phyloP scores from a whole-genome alignment of 257 asterid species.

The Jasminum sambac region DNA sequence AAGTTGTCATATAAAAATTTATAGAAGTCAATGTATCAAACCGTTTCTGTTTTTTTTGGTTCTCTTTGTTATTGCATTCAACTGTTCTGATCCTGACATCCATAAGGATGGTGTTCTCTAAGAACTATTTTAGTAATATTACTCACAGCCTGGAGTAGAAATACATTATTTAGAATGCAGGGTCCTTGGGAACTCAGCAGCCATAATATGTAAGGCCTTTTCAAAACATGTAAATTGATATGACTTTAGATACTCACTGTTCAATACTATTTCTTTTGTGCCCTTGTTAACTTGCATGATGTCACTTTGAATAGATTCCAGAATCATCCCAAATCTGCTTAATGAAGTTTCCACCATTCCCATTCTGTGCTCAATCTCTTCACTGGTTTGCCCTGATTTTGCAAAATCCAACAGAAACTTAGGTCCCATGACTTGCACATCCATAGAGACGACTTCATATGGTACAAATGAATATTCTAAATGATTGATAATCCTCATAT shows the following conservation, averaged over 20 bases:
- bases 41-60: background rate
- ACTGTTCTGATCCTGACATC: background rate
- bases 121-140: conserved; percentile 15
- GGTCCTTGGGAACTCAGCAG: conserved; percentile 19
- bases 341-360: conserved; percentile 82
- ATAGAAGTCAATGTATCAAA: conserved; percentile 5
- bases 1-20: background rate
- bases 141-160: conserved; percentile 14
- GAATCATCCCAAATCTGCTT: conserved; percentile 71
- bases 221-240: conserved; percentile 9
- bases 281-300: conserved; percentile 85
- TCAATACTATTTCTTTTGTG: conserved; percentile 69
- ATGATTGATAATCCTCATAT: background rate
- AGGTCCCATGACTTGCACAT: conserved; percentile 17
- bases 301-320: conserved; percentile 90
- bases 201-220: conserved; percentile 17
- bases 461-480: conserved; percentile 6
- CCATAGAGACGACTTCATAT: conserved; percentile 15
- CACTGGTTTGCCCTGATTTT: conserved; percentile 64
- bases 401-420: conserved; percentile 25
- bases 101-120: conserved; percentile 4
- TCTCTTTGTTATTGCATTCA: conserved; percentile 1
- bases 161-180: conserved; percentile 1
- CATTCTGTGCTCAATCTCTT: conserved; percentile 84
- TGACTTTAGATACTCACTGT: conserved; percentile 53